Base-by-base conservation (phyloP, 2,329 filamentous ascomycete genomes). In the Penicillium sp. region DNA sequence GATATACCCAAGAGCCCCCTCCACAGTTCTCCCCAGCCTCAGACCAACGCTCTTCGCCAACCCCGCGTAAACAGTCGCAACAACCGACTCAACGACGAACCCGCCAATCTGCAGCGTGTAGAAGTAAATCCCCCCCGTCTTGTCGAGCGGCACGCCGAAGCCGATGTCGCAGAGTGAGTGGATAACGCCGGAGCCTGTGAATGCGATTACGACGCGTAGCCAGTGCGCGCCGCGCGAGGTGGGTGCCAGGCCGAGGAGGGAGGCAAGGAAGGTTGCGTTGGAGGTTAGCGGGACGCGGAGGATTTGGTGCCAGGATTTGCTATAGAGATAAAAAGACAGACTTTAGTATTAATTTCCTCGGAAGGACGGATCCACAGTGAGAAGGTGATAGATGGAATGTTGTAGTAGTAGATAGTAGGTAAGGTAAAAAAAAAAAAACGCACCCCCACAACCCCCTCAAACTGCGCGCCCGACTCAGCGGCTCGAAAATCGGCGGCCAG, bases 281-380 rank as follows among this genome's bases (percentile, higher is more conserved):
- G 66, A 56, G 19, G 56, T 35, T 4, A 68, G 58, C 1, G 61
- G 60, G 7, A 53, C 46, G 35, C 68, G 68, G 29, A 69, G 62
- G 41, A 50, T 60, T 60, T 70, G 68, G 23, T 70, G 68, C 68
- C 68, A 70, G 13, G 62, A 31, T 30, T 53, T 51, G 15, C 68
- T 70, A 19, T 21, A 9, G 8, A 15, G 11, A 15, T 41, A 41
- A 15, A 15, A 21, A 21, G 21, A 21, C 21, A 21, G 21, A 21
- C 21, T 21, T 21, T 41, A 19, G 17, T 29, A 17, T 17, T 44
- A 7, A 29, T 3, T 7, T 46, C 41, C 11, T 26, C n/a, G 23
- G 8, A 41, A 17, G n/a, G 45, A 53, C 15, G 35, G 6, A 57
- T 29, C 29, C 7, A 8, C n/a, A 1, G 15, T 11, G 26, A 13